Evolutionary conservation across 495 filamentous ascomycete genomes (phyloP), one percentile per base, ranked within the genome.

Genomic region (Neurospora intermedia): DNA sequence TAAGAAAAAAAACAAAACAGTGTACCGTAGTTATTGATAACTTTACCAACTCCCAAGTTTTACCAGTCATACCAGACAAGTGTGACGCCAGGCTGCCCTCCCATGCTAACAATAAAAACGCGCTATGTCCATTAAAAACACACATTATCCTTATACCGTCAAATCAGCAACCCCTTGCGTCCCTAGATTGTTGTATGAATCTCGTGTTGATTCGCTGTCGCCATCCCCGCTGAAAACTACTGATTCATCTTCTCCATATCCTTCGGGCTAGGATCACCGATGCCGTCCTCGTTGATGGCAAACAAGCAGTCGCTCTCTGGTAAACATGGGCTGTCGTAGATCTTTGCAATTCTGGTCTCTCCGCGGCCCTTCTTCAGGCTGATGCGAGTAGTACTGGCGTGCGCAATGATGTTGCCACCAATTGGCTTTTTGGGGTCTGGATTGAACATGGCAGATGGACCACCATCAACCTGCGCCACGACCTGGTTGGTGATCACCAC

Each of bases 401-500:
- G 96, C 16, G 96, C 96, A 80, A 99, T 98, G 79, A 99, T 98
- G 81, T 99, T 98, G 75, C 96, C 96, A 71, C 96, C 96, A 82
- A 99, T 98, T 1, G 96, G 96, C 79, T 99, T 99, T 88, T 99
- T 99, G 7, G 96, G 96, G 78, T 99, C 96, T 0, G 96, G 96
- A 75, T 99, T 99, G 85, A 97, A 99, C 96, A 99, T 99, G 39
- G 96, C 88, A 75, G 90, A 93, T 15, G 94, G 93, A 1, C 96
- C 96, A 71, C 96, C 96, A 81, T 99, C 96, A 13, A 99, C 96
- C 81, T 99, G 96, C 41, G 96, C 95, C 43, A 99, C 96, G 40
- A 99, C 96, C 79, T 99, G 96, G 80, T 99, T 99, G 46, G 96
- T 98, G 78, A 99, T 99, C 77, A 99, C 94, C 8, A 99, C 96